Evolutionary conservation across 257 asterid species (phyloP).

Genomic region (Solanum lycopersicoides): DNA sequence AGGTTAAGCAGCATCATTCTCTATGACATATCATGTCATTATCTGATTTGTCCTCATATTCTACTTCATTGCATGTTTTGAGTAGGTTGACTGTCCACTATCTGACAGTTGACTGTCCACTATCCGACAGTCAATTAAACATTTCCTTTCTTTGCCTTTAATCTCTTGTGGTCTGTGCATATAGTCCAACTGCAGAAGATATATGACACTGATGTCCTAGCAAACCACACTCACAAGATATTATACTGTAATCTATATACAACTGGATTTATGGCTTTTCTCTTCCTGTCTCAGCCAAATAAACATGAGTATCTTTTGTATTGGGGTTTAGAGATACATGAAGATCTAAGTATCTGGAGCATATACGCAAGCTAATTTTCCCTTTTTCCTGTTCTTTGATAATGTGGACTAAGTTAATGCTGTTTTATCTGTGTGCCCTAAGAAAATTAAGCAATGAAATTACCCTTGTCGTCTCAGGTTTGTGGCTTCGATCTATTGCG

Average conservation of each 20-base stretch:
- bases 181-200: background rate
- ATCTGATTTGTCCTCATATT: background rate
- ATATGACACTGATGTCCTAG: background rate
- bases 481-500: slow-evolving; percentile 99
- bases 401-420: background rate
- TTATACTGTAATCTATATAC: background rate
- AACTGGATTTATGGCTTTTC: background rate
- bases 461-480: slow-evolving; percentile 46
- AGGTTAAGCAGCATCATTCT: background rate
- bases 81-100: background rate
- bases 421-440: background rate
- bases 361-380: background rate
- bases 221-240: background rate
- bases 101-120: too few relatives aligned
- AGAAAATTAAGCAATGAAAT: background rate
- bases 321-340: background rate
- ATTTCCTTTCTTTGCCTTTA: background rate
- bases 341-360: background rate
- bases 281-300: background rate
- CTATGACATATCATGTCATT: background rate
- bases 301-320: background rate
- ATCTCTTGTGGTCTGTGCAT: background rate
- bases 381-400: background rate
- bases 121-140: background rate
- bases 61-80: background rate